phyloP scores from a whole-genome alignment of 2,329 filamentous ascomycete genomes.

The Trichoderma semiorbis region DNA sequence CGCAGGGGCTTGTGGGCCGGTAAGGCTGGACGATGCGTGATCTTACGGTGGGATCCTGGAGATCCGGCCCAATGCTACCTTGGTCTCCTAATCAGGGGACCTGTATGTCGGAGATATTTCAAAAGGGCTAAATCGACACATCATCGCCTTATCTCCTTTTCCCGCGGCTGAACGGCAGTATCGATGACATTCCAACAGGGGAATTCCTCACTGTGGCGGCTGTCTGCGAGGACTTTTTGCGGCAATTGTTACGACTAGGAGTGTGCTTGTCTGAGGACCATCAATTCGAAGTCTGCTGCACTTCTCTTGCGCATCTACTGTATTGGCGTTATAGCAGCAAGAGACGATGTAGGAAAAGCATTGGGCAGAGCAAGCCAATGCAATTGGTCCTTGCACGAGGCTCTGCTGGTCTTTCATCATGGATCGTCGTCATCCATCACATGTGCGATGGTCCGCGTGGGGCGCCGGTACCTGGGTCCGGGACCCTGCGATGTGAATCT shows the following conservation, averaged over 20 bases:
- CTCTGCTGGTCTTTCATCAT: not conserved
- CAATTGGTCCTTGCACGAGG: not conserved
- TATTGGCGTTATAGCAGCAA: not conserved
- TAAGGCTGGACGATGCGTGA: constrained; percentile 10
- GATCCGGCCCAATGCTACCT: constrained; percentile 9
- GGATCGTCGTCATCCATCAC: not conserved
- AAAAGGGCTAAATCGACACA: not conserved
- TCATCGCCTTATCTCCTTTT: not conserved
- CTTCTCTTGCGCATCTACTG: not conserved
- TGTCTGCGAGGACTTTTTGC: not conserved
- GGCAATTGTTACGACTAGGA: not conserved
- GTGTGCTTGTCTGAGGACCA: not conserved
- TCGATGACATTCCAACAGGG: not conserved
- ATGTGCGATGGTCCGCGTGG: not conserved
- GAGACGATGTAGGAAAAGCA: not conserved
- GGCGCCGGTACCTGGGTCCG: not conserved
- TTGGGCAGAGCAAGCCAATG: not conserved
- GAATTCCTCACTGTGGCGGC: too few relatives aligned
- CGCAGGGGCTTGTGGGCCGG: not conserved
- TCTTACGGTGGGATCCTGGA: constrained; percentile 11
- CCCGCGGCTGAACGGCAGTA: not conserved
- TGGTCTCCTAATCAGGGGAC: not conserved
- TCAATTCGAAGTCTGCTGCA: not conserved
- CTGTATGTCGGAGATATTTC: not conserved
- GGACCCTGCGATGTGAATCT: not conserved